Base-by-base conservation (phyloP, 2,329 filamentous ascomycete genomes). In the Neocatenulostroma microsporum region DNA sequence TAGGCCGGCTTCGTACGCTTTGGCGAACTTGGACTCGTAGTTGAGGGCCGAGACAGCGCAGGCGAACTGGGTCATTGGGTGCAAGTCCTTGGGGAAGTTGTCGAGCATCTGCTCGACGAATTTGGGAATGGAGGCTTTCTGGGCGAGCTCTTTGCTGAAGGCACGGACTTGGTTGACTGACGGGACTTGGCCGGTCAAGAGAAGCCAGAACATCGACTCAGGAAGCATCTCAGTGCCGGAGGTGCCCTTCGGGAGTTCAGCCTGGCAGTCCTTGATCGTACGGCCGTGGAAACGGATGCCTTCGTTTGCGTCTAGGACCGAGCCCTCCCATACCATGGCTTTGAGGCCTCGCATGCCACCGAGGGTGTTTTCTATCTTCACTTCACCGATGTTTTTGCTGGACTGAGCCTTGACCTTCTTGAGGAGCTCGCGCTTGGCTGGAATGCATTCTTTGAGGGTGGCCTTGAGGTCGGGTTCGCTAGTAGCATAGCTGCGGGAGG, bases 201-300 rank as follows among this genome's bases (percentile, higher is more conserved):
- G 78, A 27, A 96, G 78, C 91, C 91, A 98, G 74, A 98, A 98
- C 91, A 98, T 98, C 63, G 89, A 80, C 67, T 98, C 91, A 31
- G 91, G 91, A 10, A 96, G 76, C 91, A 96, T 98, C 68, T 96
- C 89, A 5, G 86, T 93, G 54, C 89, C 86, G 3, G 83, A 78
- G 41, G 76, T 86, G 50, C 89, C 91, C 72, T 95, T 96, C 60
- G 91, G 88, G 12, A 96, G 78, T 62, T 87, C 82, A 50, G 80
- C 77, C 61, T 96, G 91, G 70, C 91, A 98, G 60, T 98, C 89
- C 68, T 94, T 94, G 72, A 98, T 98, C 47, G 88, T 95, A 56
- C 82, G 83, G 60, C 91, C 91, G 62, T 96, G 91, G 74, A 98
- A 98, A 47, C 89, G 84, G 60, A 98, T 98, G 42, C 91, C 91